phyloP scores from a whole-genome alignment of 345 rosid species.

The Hevea brasiliensis region DNA sequence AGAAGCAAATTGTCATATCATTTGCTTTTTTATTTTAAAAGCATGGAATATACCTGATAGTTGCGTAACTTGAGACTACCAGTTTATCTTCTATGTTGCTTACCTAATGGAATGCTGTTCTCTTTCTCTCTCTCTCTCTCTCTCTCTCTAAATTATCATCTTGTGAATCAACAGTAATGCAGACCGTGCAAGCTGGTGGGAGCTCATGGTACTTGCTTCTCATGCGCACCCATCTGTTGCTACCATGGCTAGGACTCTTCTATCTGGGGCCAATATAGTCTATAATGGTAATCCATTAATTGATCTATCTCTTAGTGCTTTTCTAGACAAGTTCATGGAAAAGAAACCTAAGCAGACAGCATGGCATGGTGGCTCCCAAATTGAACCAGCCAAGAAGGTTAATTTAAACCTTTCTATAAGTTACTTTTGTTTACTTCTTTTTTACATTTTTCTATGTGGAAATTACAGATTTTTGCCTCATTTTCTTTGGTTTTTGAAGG shows the following conservation, averaged over 20 bases:
- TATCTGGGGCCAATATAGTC: conserved; percentile 79
- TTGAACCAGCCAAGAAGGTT: conserved; percentile 95
- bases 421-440: neutral
- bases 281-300: conserved; percentile 87
- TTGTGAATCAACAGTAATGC: conserved; percentile 59
- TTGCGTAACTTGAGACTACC: neutral
- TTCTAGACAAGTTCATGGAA: conserved; percentile 96
- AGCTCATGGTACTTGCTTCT: conserved; percentile 75
- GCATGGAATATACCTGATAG: neutral
- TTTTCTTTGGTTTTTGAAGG: neutral
- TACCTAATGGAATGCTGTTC: neutral
- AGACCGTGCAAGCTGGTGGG: conserved; percentile 91
- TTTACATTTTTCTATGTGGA: neutral
- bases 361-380: conserved; percentile 98
- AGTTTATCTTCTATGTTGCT: neutral
- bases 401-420: conserved; percentile 8
- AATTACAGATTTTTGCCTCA: neutral
- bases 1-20: neutral
- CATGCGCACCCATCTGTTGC: conserved; percentile 95
- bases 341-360: conserved; percentile 78
- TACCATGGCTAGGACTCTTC: conserved; percentile 94
- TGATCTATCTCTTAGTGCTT: conserved; percentile 75
- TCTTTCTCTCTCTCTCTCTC: neutral
- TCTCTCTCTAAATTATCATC: neutral
- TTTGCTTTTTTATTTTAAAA: neutral